phyloP scores from a whole-genome alignment of 2,329 filamentous ascomycete genomes.

The Diplodia sapinea region DNA sequence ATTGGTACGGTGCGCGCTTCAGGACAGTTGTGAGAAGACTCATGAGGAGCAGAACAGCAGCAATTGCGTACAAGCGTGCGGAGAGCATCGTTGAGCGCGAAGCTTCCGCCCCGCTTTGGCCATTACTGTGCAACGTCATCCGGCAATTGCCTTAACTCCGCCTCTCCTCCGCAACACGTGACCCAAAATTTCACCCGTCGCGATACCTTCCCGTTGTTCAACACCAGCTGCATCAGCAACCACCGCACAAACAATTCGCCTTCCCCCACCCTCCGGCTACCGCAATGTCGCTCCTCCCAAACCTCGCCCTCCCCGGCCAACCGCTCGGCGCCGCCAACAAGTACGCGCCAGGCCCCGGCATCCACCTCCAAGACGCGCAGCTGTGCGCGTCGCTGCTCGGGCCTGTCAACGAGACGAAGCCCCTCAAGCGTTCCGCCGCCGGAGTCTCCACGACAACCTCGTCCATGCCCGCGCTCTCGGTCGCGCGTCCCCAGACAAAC shows the following conservation, averaged over 20 bases:
- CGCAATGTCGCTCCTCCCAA: conserved; percentile 43
- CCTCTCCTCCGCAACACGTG: conserved; percentile 17
- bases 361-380: conserved; percentile 76
- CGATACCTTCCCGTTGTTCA: background rate
- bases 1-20: conserved; percentile 20
- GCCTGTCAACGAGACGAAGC: conserved; percentile 54
- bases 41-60: conserved; percentile 28
- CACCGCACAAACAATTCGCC: too few relatives aligned
- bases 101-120: conserved; percentile 10
- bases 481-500: conserved; percentile 29
- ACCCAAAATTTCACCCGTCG: conserved; percentile 25
- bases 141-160: conserved; percentile 20
- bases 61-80: conserved; percentile 9
- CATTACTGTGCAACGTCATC: conserved; percentile 20
- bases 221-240: background rate
- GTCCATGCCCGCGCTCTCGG: conserved; percentile 47
- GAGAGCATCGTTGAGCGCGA: conserved; percentile 21
- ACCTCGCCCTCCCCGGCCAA: conserved; percentile 79
- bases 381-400: conserved; percentile 86
- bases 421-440: conserved; percentile 41
- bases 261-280: background rate
- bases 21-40: conserved; percentile 25
- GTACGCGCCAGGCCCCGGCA: conserved; percentile 79
- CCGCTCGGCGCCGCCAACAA: conserved; percentile 70
- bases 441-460: background rate